Evolutionary conservation across 345 rosid genomes (phyloP), one percentile per base, ranked within the genome.

Genomic region (Melaleuca alternifolia): DNA sequence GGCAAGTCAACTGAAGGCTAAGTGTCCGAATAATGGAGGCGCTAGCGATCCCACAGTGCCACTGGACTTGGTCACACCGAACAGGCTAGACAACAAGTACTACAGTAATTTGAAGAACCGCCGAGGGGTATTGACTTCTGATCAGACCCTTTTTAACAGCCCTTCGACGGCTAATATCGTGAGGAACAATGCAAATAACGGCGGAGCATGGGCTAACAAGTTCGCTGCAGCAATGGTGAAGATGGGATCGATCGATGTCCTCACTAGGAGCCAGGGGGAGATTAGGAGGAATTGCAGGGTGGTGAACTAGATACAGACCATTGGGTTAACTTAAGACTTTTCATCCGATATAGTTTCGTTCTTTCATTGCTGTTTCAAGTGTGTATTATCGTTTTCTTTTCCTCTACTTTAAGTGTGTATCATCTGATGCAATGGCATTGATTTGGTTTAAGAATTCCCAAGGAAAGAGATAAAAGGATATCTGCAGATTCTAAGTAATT

Each of bases 161-260:
- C 85, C 81, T 9, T n/a, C 44, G 10, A 87, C 85, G 4, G 11
- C 71, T 11, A 28, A 44, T 4, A 24, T 82, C 23, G 85, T 86
- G 48, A 24, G 85, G 13, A 23, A 16, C 20, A n/a, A 86, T 14
- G 84, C 54, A 6, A 82, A 52, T 10, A 50, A 86, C 4, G 56
- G 30, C 5, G 37, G 54, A 13, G 23, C 18, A 13, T 86, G 87
- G 87, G 37, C 28, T 7, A 16, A 53, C 51, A 85, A 87, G 87
- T 88, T 84, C n/a, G 89, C 85, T 0, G 41, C 30, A 83, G 89
- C 91, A 12, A 88, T 85, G 88, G 85, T 86, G 33, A 84, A 57
- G 15, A 83, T 91, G 91, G 92, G 92, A 30, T 86, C 84, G 11
- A 50, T 79, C 16, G 88, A 90, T 9, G 89, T 86, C 15, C 89